Base-by-base conservation (phyloP, 306 rosid species). In the Begonia masoniana region DNA sequence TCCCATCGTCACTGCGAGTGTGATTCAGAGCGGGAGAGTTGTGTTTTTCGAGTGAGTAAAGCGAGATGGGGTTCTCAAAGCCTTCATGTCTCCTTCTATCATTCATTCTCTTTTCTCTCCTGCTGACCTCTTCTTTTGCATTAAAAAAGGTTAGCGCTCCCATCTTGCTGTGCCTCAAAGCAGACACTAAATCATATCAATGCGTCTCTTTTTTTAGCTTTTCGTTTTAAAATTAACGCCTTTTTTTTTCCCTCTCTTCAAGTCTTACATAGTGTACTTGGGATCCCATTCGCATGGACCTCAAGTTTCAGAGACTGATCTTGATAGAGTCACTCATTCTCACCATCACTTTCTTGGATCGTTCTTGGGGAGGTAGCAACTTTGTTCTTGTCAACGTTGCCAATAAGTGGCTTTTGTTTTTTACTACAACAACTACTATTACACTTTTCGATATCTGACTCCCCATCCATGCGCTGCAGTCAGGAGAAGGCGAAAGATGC, bases 241-340 rank as follows among this genome's bases (percentile, higher is more conserved):
- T 15, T 6, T 36, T 6, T 36, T 42, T 36, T 42, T 64, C 36
- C 12, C 24, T 26, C 16, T 43, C 43, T 17, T 15, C 6, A 50
- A 82, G 93, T 50, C 84, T 3, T 82, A 86, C 57, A 45, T 86
- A 63, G 93, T 86, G 58, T 77, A 82, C 75, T 57, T 86, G 57
- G 95, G 95, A 62, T 77, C 88, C 0, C 95, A 82, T 59, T 63
- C 77, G 12, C 93, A 82, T 62, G 80, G 68, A 12, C 71, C 61
- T 45, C 59, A 60, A 15, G 73, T 54, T 21, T 68, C 83, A 15
- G 64, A 63, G 12, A 74, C 69, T 26, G 80, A 75, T 57, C 75
- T 78, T 51, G 52, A 71, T 31, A 53, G 60, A 43, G 96, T 74
- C 7, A 65, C 71, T 17, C 57, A 77, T 49, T 70, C 75, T 50